phyloP scores from a whole-genome alignment of 2,329 filamentous ascomycete species.

The Aspergillus sp. region DNA sequence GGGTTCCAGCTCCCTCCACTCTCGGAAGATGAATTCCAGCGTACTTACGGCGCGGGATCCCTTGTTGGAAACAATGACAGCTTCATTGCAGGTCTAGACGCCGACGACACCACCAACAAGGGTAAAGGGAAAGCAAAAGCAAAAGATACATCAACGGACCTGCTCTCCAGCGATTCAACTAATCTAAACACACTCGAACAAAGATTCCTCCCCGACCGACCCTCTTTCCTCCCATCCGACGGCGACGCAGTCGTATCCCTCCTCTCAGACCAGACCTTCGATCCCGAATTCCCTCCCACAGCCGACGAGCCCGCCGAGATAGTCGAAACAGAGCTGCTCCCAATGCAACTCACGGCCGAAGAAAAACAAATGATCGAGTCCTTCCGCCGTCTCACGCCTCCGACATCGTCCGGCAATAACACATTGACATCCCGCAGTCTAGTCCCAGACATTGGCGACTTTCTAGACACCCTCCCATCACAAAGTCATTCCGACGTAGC shows the following conservation, averaged over 20 bases:
- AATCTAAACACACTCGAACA: background rate
- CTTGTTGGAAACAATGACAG: background rate
- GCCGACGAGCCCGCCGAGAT: slow-evolving; percentile 29
- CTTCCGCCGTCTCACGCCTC: slow-evolving; percentile 28
- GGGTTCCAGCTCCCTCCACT: slow-evolving; percentile 22
- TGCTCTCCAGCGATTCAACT: background rate
- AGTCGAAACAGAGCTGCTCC: slow-evolving; percentile 24
- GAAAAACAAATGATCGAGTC: slow-evolving; percentile 37
- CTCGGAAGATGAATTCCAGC: slow-evolving; percentile 27
- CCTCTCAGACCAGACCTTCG: slow-evolving; percentile 37
- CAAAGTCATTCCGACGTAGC: slow-evolving; percentile 14
- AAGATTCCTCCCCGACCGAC: background rate
- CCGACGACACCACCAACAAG: background rate
- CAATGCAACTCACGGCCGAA: slow-evolving; percentile 23
- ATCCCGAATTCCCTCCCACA: slow-evolving; percentile 27
- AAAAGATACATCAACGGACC: background rate
- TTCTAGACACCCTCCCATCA: slow-evolving; percentile 29
- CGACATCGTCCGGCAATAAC: slow-evolving; percentile 1
- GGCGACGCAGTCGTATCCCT: slow-evolving; percentile 47
- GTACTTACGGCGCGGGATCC: slow-evolving; percentile 14
- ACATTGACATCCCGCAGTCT: slow-evolving; percentile 34
- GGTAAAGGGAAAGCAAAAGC: slow-evolving; percentile 24
- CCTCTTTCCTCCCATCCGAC: slow-evolving; percentile 32
- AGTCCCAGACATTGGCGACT: slow-evolving; percentile 35
- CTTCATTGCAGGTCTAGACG: background rate